Evolutionary conservation across 495 filamentous ascomycete genomes (phyloP).

Genomic region (Penicillium chermesinum): DNA sequence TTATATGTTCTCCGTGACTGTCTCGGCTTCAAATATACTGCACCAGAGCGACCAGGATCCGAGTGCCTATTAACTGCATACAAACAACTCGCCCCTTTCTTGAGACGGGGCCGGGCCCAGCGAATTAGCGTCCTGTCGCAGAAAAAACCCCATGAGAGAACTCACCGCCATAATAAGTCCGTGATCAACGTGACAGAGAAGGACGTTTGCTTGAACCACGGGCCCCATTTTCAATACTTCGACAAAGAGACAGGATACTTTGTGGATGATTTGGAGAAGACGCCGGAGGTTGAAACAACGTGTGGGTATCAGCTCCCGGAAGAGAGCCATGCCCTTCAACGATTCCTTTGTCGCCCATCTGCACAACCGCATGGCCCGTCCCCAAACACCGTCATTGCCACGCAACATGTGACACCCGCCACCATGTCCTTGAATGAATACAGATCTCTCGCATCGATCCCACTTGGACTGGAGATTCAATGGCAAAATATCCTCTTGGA

Average conservation of each 20-base stretch:
- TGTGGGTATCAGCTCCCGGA: slow-evolving; percentile 34
- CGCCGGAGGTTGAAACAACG: slow-evolving; percentile 8
- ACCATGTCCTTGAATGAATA: slow-evolving; percentile 47
- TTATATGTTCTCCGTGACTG: slow-evolving; percentile 39
- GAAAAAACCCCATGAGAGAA: slow-evolving; percentile 23
- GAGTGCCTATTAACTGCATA: slow-evolving; percentile 3
- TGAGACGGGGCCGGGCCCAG: neutral
- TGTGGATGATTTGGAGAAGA: slow-evolving; percentile 27
- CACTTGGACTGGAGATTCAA: slow-evolving; percentile 45
- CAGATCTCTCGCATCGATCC: slow-evolving; percentile 42
- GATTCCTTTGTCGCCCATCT: slow-evolving; percentile 27
- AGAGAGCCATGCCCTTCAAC: slow-evolving; percentile 24
- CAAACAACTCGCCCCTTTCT: slow-evolving; percentile 13
- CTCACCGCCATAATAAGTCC: slow-evolving; percentile 13
- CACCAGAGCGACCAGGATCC: slow-evolving; percentile 10
- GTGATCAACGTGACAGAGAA: slow-evolving; percentile 15
- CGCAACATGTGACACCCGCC: slow-evolving; percentile 36
- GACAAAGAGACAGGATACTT: slow-evolving; percentile 21
- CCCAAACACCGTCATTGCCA: slow-evolving; percentile 39
- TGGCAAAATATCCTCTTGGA: slow-evolving; percentile 53
- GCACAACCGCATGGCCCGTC: slow-evolving; percentile 20
- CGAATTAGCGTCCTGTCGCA: slow-evolving; percentile 24
- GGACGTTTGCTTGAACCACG: slow-evolving; percentile 44
- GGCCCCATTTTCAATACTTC: slow-evolving; percentile 26
- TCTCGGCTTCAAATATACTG: slow-evolving; percentile 17